Conservation (phyloP, 73 alveolate species). For the Uronychia binucleata region DNA sequence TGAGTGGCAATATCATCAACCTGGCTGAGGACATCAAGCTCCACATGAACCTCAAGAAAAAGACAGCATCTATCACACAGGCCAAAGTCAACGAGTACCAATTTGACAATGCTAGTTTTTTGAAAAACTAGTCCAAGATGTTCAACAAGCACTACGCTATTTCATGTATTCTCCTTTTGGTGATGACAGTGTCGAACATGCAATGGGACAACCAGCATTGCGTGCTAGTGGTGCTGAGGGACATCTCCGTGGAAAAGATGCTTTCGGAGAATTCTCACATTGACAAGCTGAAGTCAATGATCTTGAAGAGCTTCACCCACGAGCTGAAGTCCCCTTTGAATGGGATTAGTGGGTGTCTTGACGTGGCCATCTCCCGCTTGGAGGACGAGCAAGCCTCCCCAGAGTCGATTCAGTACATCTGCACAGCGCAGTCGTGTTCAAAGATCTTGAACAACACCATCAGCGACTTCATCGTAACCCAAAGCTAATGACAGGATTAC, state of each 20-base stretch:
- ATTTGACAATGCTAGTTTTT: neutral
- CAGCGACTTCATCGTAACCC: conserved; percentile 39
- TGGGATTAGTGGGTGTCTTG: conserved; percentile 1
- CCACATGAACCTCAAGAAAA: neutral
- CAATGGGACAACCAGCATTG: neutral
- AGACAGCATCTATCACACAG: neutral
- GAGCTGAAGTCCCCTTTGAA: conserved; percentile 13
- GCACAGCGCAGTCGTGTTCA: conserved; percentile 42
- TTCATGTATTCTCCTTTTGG: neutral
- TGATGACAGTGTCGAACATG: neutral
- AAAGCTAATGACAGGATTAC: neutral
- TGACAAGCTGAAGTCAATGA: conserved; percentile 5
- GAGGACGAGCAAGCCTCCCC: conserved; percentile 6
- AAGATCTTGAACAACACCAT: conserved; percentile 26
- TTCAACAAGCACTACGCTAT: neutral
- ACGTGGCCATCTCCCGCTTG: neutral
- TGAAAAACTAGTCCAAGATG: neutral
- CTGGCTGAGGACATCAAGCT: neutral
- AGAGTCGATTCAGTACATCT: neutral
- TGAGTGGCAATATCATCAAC: neutral
- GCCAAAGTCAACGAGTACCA: neutral
- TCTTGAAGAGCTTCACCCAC: conserved; percentile 5
- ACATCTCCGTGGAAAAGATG: neutral
- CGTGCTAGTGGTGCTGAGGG: neutral
- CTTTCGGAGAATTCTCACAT: neutral